Evolutionary conservation across 768 basidiomycete genomes (phyloP).

Genomic region (Boletus eberwhitei): DNA sequence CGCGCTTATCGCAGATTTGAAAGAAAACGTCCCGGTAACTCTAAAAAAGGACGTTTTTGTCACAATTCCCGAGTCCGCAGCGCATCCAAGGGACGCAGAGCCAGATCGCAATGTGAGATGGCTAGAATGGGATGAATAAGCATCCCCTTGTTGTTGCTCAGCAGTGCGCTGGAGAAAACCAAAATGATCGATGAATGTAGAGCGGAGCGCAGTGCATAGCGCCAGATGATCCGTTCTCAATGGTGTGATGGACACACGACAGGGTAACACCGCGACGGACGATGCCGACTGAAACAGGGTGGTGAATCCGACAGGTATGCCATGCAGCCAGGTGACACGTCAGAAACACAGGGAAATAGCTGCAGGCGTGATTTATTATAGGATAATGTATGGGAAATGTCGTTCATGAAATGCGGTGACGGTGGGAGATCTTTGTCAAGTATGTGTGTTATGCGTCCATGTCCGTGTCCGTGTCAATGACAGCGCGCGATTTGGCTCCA

Average conservation of each 20-base stretch:
- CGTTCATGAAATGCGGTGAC: neutral
- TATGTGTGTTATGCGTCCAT: neutral
- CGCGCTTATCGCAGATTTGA: neutral
- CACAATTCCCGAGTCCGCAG: neutral
- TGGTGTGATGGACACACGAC: neutral
- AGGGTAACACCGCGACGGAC: neutral
- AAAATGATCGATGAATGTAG: neutral
- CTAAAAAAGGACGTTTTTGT: neutral
- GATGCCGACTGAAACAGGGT: neutral
- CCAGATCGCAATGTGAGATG: neutral
- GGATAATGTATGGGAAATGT: neutral
- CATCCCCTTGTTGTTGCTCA: neutral
- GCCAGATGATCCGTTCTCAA: neutral
- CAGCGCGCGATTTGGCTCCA: constrained; percentile 1
- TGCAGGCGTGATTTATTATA: neutral
- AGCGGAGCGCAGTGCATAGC: neutral
- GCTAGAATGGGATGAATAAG: neutral
- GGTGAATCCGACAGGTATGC: neutral
- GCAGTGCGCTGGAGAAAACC: neutral
- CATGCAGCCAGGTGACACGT: neutral
- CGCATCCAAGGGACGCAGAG: neutral
- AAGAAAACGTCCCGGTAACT: neutral
- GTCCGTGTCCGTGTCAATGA: constrained; percentile 8
- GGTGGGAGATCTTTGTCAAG: constrained; percentile 10
- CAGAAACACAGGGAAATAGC: neutral